Evolutionary conservation across 441 rosid genomes (phyloP).

Genomic region (Jatropha podagrica): DNA sequence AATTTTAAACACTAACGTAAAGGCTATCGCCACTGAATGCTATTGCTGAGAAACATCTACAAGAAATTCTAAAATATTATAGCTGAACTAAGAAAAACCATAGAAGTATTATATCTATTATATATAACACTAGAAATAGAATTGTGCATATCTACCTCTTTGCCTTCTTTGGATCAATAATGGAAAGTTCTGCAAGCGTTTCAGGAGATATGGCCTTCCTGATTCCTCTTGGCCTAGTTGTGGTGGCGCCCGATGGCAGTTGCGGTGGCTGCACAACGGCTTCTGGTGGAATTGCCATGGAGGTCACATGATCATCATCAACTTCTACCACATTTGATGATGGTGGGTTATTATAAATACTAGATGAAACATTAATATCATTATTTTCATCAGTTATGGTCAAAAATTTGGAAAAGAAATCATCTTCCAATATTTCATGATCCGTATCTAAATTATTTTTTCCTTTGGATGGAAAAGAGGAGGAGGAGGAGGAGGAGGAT

Average conservation of each 20-base stretch:
- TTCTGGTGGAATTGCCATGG: neutral
- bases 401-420: neutral
- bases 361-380: no score
- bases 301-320: neutral
- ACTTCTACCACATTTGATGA: neutral
- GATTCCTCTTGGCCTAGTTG: neutral
- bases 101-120: neutral
- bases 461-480: no score
- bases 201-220: conserved; percentile 21
- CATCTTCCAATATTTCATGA: neutral
- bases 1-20: no score
- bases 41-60: no score
- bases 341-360: neutral
- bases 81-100: neutral
- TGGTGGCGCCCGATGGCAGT: neutral
- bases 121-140: no score
- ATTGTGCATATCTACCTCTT: conserved; percentile 13
- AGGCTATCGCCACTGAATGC: no score
- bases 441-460: no score
- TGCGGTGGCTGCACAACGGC: neutral
- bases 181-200: conserved; percentile 18
- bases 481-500: no score
- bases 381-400: neutral
- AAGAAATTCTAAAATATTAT: no score
- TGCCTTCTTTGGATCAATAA: conserved; percentile 32